Percentiles rank a stretch among this genome's conserved stretches.
These are phyloP conservation scores for Beauveria caledonica DNA, from an alignment of 2,329 filamentous ascomycete genomes.

Conservation along the genomic window DNA sequence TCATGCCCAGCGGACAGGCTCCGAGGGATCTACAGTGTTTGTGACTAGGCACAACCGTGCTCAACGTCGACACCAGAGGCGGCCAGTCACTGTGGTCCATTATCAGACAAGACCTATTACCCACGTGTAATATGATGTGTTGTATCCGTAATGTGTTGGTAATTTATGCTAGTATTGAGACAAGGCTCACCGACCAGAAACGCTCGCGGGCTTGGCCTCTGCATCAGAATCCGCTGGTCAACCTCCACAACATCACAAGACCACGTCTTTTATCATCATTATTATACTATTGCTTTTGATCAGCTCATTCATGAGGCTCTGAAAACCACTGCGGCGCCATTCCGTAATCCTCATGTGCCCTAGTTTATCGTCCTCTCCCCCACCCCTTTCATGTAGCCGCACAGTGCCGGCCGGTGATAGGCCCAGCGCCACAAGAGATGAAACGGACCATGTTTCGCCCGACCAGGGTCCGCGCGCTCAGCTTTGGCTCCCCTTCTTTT, in stretches of 20 bases:
- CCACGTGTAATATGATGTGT: no score
- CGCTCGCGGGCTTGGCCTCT: neutral
- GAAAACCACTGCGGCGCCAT: no score
- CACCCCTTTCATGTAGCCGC: neutral
- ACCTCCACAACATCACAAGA: neutral
- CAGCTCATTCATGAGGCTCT: no score
- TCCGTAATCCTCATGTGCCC: neutral
- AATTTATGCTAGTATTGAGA: no score
- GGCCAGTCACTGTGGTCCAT: no score
- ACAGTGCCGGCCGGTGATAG: slow-evolving; percentile 12
- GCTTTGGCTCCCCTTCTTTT: neutral
- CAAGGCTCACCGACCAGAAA: no score
- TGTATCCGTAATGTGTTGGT: no score
- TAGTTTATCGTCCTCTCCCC: neutral
- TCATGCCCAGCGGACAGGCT: neutral
- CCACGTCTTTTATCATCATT: no score
- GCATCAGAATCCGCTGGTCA: neutral
- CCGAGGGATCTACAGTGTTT: neutral
- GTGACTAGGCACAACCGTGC: neutral
- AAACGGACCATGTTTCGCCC: slow-evolving; percentile 21
- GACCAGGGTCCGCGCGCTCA: slow-evolving; percentile 1
- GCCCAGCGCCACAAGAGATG: slow-evolving; percentile 15
- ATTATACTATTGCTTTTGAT: no score
- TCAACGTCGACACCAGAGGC: neutral
- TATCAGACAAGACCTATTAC: no score